These are phyloP conservation scores for Thermoascus crustaceus DNA, from an alignment of 2,329 filamentous ascomycete species.

Conservation along the genomic window DNA sequence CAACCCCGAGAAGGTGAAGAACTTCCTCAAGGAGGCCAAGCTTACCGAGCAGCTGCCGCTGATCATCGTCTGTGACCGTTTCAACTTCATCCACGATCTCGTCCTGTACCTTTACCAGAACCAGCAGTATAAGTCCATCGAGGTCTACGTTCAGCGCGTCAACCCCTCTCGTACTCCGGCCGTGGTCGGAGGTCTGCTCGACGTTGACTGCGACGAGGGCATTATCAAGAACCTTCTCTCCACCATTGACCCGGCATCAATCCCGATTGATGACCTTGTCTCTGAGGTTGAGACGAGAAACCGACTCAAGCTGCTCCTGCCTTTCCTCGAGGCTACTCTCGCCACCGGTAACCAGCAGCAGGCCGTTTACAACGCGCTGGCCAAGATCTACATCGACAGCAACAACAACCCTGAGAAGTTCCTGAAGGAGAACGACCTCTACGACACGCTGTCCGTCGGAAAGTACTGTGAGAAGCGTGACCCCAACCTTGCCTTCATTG, in stretches of 20 bases:
- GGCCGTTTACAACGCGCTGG: conserved; percentile 91
- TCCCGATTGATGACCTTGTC: conserved; percentile 92
- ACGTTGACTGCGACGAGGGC: conserved; percentile 92
- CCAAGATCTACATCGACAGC: conserved; percentile 98
- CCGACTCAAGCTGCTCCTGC: conserved; percentile 85
- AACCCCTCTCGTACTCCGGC: conserved; percentile 86
- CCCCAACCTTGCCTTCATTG: conserved; percentile 88
- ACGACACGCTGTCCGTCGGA: conserved; percentile 83
- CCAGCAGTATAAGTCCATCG: conserved; percentile 98
- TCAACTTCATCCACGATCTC: conserved; percentile 96
- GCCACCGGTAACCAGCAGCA: conserved; percentile 89
- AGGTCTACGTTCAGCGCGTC: conserved; percentile 94
- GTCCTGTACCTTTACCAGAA: conserved; percentile 97
- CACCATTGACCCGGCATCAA: conserved; percentile 73
- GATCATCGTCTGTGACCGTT: conserved; percentile 98
- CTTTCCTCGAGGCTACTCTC: conserved; percentile 89
- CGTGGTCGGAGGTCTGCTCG: conserved; percentile 84
- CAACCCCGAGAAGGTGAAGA: conserved; percentile 94
- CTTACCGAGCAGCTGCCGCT: conserved; percentile 87
- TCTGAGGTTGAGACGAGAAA: conserved; percentile 92
- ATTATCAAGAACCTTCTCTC: conserved; percentile 89
- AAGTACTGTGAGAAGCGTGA: conserved; percentile 99
- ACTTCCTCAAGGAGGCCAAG: conserved; percentile 95
- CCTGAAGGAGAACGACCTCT: conserved; percentile 93
- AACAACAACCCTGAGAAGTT: conserved; percentile 99